Evolutionary conservation across 164 flowering plant genomes (phyloP).

Genomic region (Stephania cephalantha): DNA sequence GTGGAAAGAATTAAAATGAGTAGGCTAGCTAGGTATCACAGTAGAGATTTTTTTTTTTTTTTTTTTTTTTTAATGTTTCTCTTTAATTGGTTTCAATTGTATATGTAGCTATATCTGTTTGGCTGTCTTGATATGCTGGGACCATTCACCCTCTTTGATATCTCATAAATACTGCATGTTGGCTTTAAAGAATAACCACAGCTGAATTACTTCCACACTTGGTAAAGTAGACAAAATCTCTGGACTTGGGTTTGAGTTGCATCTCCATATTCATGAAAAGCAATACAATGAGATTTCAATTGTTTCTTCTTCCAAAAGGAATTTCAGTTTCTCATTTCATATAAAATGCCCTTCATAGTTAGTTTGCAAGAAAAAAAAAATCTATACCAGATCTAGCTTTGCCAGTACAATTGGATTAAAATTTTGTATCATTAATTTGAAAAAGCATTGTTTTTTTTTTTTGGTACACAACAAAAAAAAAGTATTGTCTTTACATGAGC

Average conservation of each 20-base stretch:
- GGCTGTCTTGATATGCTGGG: conserved; percentile 8
- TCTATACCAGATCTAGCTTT: too few relatives aligned
- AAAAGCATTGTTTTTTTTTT: too few relatives aligned
- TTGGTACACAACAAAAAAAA: too few relatives aligned
- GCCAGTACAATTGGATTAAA: too few relatives aligned
- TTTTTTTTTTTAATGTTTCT: too few relatives aligned
- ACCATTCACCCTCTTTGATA: conserved; percentile 4
- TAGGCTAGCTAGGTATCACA: neutral
- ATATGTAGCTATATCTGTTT: neutral
- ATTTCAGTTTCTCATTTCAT: neutral
- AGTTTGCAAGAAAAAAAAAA: too few relatives aligned
- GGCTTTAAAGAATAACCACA: conserved; percentile 7
- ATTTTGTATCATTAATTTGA: too few relatives aligned
- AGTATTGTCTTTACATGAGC: too few relatives aligned
- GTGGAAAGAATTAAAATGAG: conserved; percentile 5
- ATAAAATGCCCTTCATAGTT: too few relatives aligned
- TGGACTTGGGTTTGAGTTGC: conserved; percentile 1
- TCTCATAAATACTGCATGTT: neutral
- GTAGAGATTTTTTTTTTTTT: neutral
- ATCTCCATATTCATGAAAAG: conserved; percentile 5
- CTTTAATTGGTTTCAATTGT: neutral
- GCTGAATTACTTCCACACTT: conserved; percentile 8
- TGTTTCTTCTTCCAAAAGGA: neutral
- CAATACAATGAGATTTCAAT: neutral
- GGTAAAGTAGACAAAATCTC: conserved; percentile 12